Evolutionary conservation across 305 asterid genomes (phyloP).

Genomic region (Fraxinus baroniana): DNA sequence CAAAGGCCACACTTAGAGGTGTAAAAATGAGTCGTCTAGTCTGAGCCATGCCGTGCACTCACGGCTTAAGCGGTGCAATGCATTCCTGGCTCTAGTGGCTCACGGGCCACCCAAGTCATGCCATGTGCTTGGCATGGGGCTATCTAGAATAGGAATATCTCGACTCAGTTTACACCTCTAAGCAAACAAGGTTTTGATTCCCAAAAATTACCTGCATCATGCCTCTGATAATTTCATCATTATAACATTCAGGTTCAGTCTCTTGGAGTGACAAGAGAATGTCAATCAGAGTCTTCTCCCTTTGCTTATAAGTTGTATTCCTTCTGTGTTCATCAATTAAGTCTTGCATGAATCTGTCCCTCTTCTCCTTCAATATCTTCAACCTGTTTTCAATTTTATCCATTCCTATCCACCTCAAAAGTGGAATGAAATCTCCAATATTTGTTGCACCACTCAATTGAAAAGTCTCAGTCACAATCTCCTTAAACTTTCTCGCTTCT

Average conservation of each 20-base stretch:
- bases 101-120: neutral
- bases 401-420: conserved; percentile 41
- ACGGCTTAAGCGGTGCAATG: too few relatives aligned
- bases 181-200: neutral
- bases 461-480: conserved; percentile 33
- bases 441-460: conserved; percentile 35
- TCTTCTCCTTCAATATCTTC: conserved; percentile 27
- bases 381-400: conserved; percentile 28
- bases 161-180: neutral
- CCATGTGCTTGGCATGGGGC: neutral
- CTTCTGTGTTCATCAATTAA: conserved; percentile 35
- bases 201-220: conserved; percentile 32
- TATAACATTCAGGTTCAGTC: conserved; percentile 31
- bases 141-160: neutral
- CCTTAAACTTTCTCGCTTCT: conserved; percentile 31
- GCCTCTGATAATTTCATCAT: conserved; percentile 41
- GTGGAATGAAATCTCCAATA: conserved; percentile 39
- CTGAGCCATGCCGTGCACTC: neutral
- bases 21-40: neutral
- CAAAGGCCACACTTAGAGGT: neutral
- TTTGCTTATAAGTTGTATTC: neutral
- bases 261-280: conserved; percentile 37
- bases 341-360: conserved; percentile 39
- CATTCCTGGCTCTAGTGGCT: too few relatives aligned
- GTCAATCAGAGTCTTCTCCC: conserved; percentile 33